Base-by-base conservation (phyloP, 495 filamentous ascomycete genomes). In the Pseudevernia furfuracea region DNA sequence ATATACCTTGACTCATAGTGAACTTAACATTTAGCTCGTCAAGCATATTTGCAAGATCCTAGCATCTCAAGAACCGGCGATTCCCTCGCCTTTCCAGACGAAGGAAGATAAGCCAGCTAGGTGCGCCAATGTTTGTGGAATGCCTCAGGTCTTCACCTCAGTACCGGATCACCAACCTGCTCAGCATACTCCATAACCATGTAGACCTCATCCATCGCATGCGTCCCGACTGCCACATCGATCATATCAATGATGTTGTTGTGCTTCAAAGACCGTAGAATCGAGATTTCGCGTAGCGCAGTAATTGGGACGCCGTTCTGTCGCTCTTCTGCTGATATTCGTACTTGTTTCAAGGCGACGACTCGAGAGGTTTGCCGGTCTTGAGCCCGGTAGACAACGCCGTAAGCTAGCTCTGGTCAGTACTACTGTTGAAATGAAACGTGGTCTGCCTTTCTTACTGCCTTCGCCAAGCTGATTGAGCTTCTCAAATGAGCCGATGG, bases 151-250 rank as follows among this genome's bases (percentile, higher is more conserved):
- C 34, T 43, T 61, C 23, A 68, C 60, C 52, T 64, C 19, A 39
- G 70, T 66, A 67, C 48, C 30, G 62, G 69, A 68, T 56, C 36
- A 79, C 78, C 70, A 74, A 79, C 77, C 78, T 80, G 76, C 70
- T 80, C 78, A 60, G 75, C 75, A 59, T 80, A 80, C 64, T 80
- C 78, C 78, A 78, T 79, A 57, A 80, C 77, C 78, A 80, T 79
- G 66, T 76, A 79, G 57, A 79, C 66, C 53, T 78, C 71, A 58
- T 76, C 74, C 61, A 79, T 69, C 46, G 61, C 56, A 53, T 71
- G 68, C 38, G 66, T 63, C 34, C 72, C 74, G 17, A 78, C 78
- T 19, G 78, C 77, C 48, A 80, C 77, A 63, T 80, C 76, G 9
- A 78, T 63, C 25, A 80, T 76, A 48, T 76, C 74, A 63, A 80